Conservation (phyloP, 1,284 basidiomycete genomes). For the Ustilago crameri region DNA sequence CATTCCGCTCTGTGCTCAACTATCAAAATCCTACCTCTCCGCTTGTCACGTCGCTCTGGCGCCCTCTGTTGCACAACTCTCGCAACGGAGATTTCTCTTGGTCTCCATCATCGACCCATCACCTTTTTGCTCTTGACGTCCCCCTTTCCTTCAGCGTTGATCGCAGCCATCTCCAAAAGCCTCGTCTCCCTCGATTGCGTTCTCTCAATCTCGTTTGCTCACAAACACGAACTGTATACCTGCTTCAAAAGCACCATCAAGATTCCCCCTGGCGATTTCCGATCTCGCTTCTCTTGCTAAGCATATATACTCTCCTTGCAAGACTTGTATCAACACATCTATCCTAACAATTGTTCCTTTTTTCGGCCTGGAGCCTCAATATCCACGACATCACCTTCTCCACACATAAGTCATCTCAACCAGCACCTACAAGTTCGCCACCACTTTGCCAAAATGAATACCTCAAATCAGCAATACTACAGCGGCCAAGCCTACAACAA, state of each 20-base stretch:
- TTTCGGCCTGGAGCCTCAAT: conserved; percentile 20
- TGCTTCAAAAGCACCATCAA: conserved; percentile 29
- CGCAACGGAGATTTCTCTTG: too few relatives aligned
- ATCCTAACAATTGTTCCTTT: conserved; percentile 3
- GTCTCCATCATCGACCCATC: background rate
- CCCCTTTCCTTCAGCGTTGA: conserved; percentile 15
- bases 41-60: too few relatives aligned
- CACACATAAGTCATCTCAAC: background rate
- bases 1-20: background rate
- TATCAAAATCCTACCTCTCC: background rate
- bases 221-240: conserved; percentile 30
- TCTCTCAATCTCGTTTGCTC: conserved; percentile 10
- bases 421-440: too few relatives aligned
- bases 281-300: background rate
- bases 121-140: too few relatives aligned
- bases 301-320: conserved; percentile 13
- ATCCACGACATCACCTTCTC: background rate
- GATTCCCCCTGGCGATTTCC: conserved; percentile 9
- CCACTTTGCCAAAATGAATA: conserved; percentile 24
- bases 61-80: too few relatives aligned
- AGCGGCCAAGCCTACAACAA: conserved; percentile 30
- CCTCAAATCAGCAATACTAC: conserved; percentile 32
- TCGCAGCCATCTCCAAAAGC: conserved; percentile 5
- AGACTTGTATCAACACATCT: conserved; percentile 18
- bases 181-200: conserved; percentile 1